phyloP scores from a whole-genome alignment of 441 rosid genomes.

The Manihot esculenta region DNA sequence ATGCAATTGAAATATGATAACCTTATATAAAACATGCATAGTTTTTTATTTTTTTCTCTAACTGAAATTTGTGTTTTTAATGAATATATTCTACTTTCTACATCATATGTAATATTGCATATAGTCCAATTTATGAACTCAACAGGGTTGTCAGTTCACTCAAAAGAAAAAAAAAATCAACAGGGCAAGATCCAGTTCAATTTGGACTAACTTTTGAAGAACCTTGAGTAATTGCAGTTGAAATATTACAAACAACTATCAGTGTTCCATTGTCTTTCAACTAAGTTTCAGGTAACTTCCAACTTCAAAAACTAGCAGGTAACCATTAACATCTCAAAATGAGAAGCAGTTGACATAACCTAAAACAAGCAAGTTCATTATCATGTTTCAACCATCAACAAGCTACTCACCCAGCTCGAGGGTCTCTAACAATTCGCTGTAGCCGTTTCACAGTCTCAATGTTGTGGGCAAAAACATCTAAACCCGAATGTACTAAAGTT shows the following conservation, averaged over 20 bases:
- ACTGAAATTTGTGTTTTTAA: background rate
- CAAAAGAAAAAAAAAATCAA: background rate
- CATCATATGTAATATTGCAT: background rate
- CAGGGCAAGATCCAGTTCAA: background rate
- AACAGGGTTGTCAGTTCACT: background rate
- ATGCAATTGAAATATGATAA: background rate
- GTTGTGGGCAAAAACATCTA: slow-evolving; percentile 97
- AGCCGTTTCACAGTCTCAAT: slow-evolving; percentile 93
- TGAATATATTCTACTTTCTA: background rate
- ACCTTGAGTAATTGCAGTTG: background rate
- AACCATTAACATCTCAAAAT: background rate
- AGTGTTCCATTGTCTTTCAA: background rate
- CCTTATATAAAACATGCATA: background rate
- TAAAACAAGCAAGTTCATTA: background rate
- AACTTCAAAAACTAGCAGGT: background rate
- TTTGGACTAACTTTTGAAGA: background rate
- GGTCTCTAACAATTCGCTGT: slow-evolving; percentile 95
- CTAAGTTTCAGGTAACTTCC: background rate
- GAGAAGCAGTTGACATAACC: background rate
- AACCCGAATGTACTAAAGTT: slow-evolving; percentile 69
- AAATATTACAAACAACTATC: background rate
- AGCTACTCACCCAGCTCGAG: slow-evolving; percentile 84
- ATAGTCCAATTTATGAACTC: background rate
- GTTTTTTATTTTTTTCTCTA: background rate
- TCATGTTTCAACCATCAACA: slow-evolving; percentile 4